A percentile compares a stretch with the other conserved stretches of the same genome.
Evolutionary conservation across 2,329 filamentous ascomycete genomes (phyloP).

Genomic region (Hypomyces rosellus): DNA sequence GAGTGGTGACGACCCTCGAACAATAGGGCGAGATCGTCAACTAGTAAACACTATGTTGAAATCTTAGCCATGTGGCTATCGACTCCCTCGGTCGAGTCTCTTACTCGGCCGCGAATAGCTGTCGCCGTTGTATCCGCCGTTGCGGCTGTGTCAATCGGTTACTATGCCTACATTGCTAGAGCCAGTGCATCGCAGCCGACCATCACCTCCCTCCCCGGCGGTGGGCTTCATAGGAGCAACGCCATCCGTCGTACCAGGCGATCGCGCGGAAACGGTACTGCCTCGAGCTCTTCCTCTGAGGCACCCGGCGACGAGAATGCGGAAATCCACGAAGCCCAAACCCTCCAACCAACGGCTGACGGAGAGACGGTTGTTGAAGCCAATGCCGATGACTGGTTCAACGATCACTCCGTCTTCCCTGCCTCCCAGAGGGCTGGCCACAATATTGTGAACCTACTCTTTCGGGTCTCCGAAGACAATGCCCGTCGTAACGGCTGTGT

Average conservation of each 20-base stretch:
- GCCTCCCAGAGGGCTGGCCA: constrained; percentile 55
- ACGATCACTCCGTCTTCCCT: constrained; percentile 35
- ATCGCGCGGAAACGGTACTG: constrained; percentile 28
- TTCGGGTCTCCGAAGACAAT: constrained; percentile 90
- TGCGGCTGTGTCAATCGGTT: constrained; percentile 51
- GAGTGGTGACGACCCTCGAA: too few species aligned
- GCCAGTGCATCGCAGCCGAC: constrained; percentile 17
- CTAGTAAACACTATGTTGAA: constrained; percentile 26
- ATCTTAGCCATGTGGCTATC: constrained; percentile 40
- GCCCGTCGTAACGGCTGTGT: constrained; percentile 82
- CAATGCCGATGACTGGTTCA: constrained; percentile 47
- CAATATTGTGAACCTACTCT: constrained; percentile 78
- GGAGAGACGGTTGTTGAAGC: constrained; percentile 35
- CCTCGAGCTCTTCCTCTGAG: constrained; percentile 37
- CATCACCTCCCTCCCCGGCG: constrained; percentile 18
- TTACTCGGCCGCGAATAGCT: constrained; percentile 49
- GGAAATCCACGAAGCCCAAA: constrained; percentile 21
- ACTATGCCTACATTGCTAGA: constrained; percentile 47
- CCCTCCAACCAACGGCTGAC: constrained; percentile 25
- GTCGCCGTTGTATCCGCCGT: constrained; percentile 50
- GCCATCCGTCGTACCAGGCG: constrained; percentile 51
- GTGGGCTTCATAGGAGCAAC: constrained; percentile 57
- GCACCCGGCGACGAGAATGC: constrained; percentile 40
- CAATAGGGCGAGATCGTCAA: too few species aligned
- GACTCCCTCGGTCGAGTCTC: constrained; percentile 45